Base-by-base conservation (phyloP, 306 rosid species). In the Cucurbita argyrosperma region DNA sequence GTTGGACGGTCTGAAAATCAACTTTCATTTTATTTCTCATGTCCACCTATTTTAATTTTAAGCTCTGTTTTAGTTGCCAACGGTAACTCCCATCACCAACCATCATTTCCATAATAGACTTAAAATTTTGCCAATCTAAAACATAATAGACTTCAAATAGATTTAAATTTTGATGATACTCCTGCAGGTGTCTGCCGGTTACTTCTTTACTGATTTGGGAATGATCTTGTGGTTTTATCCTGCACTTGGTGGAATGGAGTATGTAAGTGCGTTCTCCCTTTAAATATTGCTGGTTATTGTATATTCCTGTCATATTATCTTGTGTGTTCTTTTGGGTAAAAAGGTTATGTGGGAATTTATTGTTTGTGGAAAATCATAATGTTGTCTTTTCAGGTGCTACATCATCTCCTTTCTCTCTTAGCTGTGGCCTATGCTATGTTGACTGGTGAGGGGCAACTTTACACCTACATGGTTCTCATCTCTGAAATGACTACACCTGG, bases 401-500 rank as follows among this genome's bases (percentile, higher is more conserved):
- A 94, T 84, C 99, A 94, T 84, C 78, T 91, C 53, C 75, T 94
- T 74, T 91, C 99, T 39, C 38, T 87, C 71, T 67, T 84, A 78
- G 88, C 99, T 39, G 79, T 91, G 78, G 86, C 95, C 58, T 94
- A 88, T 82, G 80, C 99, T 18, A 89, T 94, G 96, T 78, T 89
- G 85, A 85, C 89, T 18, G 91, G 99, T 59, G 96, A 94, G 84
- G 99, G 91, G 75, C 99, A 91, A 79, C 85, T 94, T 11, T 94
- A 94, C 80, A 87, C 90, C 14, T 94, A 80, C 83, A 89, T 94
- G 99, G 90, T 94, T 78, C 91, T 94, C 69, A 90, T 94, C 69
- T 94, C 99, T 2, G 99, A 94, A 86, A 87, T 92, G 74, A 91
- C 99, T 47, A 94, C 99, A 61, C 97, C 99, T 6, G 99, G 96